Base-by-base conservation (phyloP, 2,329 filamentous ascomycete genomes). In the Fusarium denticulatum region DNA sequence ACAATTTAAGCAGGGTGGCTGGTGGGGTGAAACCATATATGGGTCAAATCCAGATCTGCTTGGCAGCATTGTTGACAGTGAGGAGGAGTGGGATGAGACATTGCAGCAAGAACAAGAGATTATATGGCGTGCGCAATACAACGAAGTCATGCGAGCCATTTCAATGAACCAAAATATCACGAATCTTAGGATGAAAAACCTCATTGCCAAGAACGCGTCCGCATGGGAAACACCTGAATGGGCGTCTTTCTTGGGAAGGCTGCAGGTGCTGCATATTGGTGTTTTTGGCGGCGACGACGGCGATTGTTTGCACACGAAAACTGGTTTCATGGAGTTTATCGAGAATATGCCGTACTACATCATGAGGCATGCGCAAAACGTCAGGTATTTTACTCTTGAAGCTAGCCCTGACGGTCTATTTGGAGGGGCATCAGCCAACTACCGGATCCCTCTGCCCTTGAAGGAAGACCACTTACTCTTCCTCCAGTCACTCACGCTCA, bases 61-160 rank as follows among this genome's bases (percentile, higher is more conserved):
- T 6, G 28, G n/a, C 5, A 15, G 4, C 5, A 36, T 16, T 10
- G 22, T 15, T 7, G 3, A 12, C 3, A 24, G 20, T 2, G n/a
- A 14, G 5, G 61, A 67, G 15, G 7, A 15, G 3, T 28, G 37
- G 14, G 39, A 46, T 7, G 9, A 13, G 8, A 58, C n/a, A 12
- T 20, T 40, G 1, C n/a, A 30, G 1, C 39, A 39, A 18, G 61
- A 66, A 14, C 7, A 3, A 2, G 15, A 20, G 2, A 2, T 45
- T 16, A 22, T 43, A 3, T 69, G 66, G 66, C 57, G 64, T 10
- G 24, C 57, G 11, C 57, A 69, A 15, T 46, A 52, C 46, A 52
- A 30, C 11, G 64, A 68, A 7, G 18, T 63, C 4, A 63, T 55
- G 36, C 26, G 15, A 6, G 26, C 26, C 13, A 12, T 69, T 4